phyloP scores from a whole-genome alignment of 345 rosid species.

The Stellera chamaejasme region DNA sequence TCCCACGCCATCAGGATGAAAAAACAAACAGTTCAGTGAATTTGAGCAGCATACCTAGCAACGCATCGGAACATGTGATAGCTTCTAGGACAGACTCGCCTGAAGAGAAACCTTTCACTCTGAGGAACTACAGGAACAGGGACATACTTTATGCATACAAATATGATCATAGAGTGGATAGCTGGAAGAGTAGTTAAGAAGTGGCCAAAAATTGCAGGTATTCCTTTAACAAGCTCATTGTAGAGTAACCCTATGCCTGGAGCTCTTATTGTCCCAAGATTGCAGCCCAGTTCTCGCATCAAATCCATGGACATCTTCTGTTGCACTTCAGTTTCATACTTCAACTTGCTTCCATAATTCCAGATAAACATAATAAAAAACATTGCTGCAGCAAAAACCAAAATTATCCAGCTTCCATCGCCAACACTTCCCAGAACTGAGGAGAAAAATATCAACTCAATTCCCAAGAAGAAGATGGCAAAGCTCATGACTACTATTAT shows the following conservation, averaged over 20 bases:
- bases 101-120: slow-evolving; percentile 94
- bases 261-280: slow-evolving; percentile 94
- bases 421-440: slow-evolving; percentile 71
- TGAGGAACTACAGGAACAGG: slow-evolving; percentile 96
- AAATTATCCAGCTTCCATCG: slow-evolving; percentile 95
- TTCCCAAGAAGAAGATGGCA: slow-evolving; percentile 60
- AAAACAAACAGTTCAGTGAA: no score
- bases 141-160: slow-evolving; percentile 89
- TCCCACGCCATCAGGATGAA: no score
- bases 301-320: slow-evolving; percentile 89
- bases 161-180: slow-evolving; percentile 94
- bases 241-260: slow-evolving; percentile 97
- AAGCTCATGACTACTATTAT: slow-evolving; percentile 68
- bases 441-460: slow-evolving; percentile 79
- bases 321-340: slow-evolving; percentile 95
- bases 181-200: slow-evolving; percentile 97
- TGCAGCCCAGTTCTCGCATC: slow-evolving; percentile 86
- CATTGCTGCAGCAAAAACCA: slow-evolving; percentile 82
- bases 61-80: slow-evolving; percentile 97
- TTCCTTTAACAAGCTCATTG: slow-evolving; percentile 88
- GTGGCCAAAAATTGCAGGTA: slow-evolving; percentile 97
- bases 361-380: slow-evolving; percentile 84
- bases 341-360: slow-evolving; percentile 98
- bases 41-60: slow-evolving; percentile 55
- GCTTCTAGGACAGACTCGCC: slow-evolving; percentile 77